These are phyloP conservation scores for Usnea hakonensis DNA, from an alignment of 495 filamentous ascomycete genomes.

Conservation along the genomic window DNA sequence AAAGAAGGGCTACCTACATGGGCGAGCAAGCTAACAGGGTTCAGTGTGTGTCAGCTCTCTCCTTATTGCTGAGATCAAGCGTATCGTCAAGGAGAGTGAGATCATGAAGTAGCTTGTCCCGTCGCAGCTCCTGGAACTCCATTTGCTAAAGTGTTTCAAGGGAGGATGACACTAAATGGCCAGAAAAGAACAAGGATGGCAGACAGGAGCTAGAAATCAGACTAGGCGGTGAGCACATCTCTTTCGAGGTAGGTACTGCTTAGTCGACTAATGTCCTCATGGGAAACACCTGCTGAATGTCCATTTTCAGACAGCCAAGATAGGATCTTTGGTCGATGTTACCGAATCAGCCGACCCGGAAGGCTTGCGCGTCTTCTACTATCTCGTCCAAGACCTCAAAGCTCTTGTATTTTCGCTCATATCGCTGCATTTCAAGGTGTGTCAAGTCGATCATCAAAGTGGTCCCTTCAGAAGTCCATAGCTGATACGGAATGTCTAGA, in stretches of 20 bases:
- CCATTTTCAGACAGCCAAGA: conserved; percentile 78
- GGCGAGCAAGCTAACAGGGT: conserved; percentile 7
- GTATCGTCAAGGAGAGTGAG: conserved; percentile 95
- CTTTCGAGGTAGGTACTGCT: conserved; percentile 67
- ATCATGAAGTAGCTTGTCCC: conserved; percentile 74
- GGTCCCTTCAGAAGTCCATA: not conserved
- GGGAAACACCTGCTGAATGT: conserved; percentile 8
- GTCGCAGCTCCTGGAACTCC: not conserved
- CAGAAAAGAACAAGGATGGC: conserved; percentile 98
- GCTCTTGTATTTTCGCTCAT: conserved; percentile 95
- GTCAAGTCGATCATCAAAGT: not conserved
- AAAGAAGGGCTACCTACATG: not conserved
- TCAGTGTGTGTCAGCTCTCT: conserved; percentile 92
- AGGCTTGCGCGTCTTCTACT: conserved; percentile 98
- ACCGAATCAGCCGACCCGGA: conserved; percentile 94
- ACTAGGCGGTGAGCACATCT: conserved; percentile 92
- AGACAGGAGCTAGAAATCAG: conserved; percentile 95
- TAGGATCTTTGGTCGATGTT: conserved; percentile 93
- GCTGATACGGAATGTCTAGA: conserved; percentile 35
- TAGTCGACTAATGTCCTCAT: not conserved
- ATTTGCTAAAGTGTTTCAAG: conserved; percentile 41
- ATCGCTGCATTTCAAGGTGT: conserved; percentile 91
- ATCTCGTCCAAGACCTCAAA: conserved; percentile 96
- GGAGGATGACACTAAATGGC: conserved; percentile 99
- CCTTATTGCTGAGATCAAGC: conserved; percentile 91